These are phyloP conservation scores for Penium margaritaceum DNA, from an alignment of 139 green algal species.

Conservation along the genomic window DNA sequence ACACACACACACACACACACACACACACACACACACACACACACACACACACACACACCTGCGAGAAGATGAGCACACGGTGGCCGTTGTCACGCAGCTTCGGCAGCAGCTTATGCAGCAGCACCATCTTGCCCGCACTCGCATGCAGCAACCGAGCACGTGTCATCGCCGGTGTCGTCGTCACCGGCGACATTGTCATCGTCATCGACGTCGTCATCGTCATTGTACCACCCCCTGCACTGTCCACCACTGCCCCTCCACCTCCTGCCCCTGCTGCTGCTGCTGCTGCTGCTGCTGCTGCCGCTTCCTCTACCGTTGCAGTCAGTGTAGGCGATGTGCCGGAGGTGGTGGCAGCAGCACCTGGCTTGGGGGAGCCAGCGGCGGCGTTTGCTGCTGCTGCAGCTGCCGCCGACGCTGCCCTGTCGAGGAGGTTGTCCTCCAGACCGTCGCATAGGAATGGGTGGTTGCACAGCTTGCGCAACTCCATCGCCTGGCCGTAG, in stretches of 20 bases:
- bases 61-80: slow-evolving; percentile 83
- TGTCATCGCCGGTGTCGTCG: no score
- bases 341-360: not conserved
- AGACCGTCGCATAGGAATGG: slow-evolving; percentile 79
- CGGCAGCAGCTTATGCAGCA: slow-evolving; percentile 82
- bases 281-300: not conserved
- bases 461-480: slow-evolving; percentile 93
- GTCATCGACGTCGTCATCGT: not conserved
- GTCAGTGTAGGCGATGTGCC: not conserved
- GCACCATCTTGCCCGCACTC: slow-evolving; percentile 72
- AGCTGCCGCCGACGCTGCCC: no score
- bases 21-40: no score
- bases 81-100: slow-evolving; percentile 68
- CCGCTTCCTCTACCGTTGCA: not conserved
- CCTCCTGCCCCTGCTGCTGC: not conserved
- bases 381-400: no score
- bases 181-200: no score
- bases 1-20: no score
- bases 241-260: not conserved
- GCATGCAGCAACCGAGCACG: not conserved
- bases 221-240: not conserved
- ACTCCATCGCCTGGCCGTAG: slow-evolving; percentile 70
- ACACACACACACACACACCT: slow-evolving; percentile 28
- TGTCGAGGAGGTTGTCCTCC: slow-evolving; percentile 71
- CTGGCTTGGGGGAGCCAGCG: no score